Conservation (phyloP, 768 basidiomycete species). For the Lactifluus volemus region DNA sequence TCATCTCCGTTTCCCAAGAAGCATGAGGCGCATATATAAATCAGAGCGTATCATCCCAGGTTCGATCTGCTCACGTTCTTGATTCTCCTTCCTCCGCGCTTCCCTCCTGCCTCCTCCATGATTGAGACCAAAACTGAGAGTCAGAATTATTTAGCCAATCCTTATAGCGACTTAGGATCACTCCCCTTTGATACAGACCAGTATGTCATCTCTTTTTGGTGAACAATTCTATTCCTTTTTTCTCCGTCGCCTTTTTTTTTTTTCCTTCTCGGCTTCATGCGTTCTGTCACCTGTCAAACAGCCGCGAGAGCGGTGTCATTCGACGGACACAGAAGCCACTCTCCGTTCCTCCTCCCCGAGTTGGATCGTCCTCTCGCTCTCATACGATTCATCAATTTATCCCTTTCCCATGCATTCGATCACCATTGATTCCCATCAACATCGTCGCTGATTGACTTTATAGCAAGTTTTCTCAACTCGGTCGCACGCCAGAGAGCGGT, state of each 20-base stretch:
- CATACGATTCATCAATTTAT: conserved; percentile 10
- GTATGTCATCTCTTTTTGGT: conserved; percentile 4
- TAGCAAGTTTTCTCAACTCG: conserved; percentile 19
- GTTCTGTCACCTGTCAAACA: conserved; percentile 17
- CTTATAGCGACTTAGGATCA: conserved; percentile 10
- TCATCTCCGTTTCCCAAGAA: conserved; percentile 19
- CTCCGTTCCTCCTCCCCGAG: background rate
- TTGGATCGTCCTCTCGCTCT: conserved; percentile 13
- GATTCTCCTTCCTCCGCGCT: conserved; percentile 19
- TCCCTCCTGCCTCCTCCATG: conserved; percentile 19
- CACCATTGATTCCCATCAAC: conserved; percentile 14
- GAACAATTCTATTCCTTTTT: background rate
- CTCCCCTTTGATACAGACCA: conserved; percentile 10
- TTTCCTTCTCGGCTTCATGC: background rate
- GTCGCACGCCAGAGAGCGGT: background rate
- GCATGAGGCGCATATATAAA: conserved; percentile 15
- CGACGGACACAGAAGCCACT: conserved; percentile 4
- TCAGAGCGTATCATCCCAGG: conserved; percentile 10
- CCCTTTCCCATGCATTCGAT: conserved; percentile 14
- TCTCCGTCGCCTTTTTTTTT: background rate
- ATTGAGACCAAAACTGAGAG: conserved; percentile 14
- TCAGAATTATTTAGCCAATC: conserved; percentile 4
- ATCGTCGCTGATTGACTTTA: conserved; percentile 19
- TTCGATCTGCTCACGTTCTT: conserved; percentile 18
- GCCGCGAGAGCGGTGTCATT: conserved; percentile 15